A percentile compares a stretch with the other conserved stretches of the same genome.
phyloP scores from a whole-genome alignment of 768 basidiomycete genomes.

The Boletus huronensis region DNA sequence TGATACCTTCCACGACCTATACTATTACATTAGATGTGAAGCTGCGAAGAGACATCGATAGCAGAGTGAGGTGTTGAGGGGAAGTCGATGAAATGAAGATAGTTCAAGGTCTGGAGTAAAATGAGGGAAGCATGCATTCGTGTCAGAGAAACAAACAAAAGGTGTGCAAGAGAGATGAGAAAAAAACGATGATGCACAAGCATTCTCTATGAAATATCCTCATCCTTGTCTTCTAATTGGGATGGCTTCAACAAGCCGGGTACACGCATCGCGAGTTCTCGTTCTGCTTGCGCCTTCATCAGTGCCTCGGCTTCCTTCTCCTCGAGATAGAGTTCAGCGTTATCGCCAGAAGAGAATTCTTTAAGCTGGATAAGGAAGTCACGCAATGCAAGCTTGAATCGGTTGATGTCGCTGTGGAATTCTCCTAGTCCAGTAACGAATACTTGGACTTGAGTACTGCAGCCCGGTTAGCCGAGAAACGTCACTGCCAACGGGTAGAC shows the following conservation, averaged over 20 bases:
- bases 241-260: conserved; percentile 98
- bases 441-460: conserved; percentile 66
- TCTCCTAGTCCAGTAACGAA: conserved; percentile 69
- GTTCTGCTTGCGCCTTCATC: conserved; percentile 77
- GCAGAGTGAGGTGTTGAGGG: conserved; percentile 24
- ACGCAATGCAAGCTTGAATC: conserved; percentile 91
- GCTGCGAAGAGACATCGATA: conserved; percentile 31
- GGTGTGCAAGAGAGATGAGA: conserved; percentile 11
- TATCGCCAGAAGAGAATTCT: conserved; percentile 91
- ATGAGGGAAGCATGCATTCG: conserved; percentile 21
- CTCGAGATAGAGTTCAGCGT: conserved; percentile 87
- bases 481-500: conserved; percentile 25
- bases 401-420: conserved; percentile 73
- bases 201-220: conserved; percentile 52
- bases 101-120: conserved; percentile 25
- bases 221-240: conserved; percentile 91
- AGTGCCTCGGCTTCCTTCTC: conserved; percentile 89
- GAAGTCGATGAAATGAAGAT: conserved; percentile 25
- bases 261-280: conserved; percentile 85
- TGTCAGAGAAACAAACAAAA: conserved; percentile 32
- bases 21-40: conserved; percentile 38
- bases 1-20: conserved; percentile 29
- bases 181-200: conserved; percentile 30
- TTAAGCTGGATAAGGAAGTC: conserved; percentile 98
- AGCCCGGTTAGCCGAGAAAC: conserved; percentile 7